Base-by-base conservation (phyloP, 2,329 filamentous ascomycete species). In the Alternaria gansuensis region DNA sequence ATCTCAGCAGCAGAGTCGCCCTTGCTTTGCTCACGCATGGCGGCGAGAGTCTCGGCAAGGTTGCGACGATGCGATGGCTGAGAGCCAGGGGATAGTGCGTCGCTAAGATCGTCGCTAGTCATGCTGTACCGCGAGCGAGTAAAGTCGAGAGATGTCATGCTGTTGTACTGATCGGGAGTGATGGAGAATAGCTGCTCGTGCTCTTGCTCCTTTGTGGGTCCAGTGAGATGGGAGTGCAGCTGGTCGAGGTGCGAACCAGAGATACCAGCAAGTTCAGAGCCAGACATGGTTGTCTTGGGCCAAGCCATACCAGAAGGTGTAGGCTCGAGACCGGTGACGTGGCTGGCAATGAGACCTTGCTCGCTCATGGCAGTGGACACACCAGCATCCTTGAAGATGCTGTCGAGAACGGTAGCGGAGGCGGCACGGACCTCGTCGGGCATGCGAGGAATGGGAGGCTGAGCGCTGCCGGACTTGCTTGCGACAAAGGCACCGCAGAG, bases 401-500 rank as follows among this genome's bases (percentile, higher is more conserved):
- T 92, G 77, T 93, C 87, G 55, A 95, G 86, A 21, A 95, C 85
- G 21, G 88, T 87, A 50, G 90, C 89, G 13, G 91, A 92, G 39
- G 90, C 91, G 64, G 87, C 89, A 59, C 91, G 89, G 56, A 95
- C 87, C 69, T 94, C 90, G 56, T 94, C 90, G 34, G 92, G 90
- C 74, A 94, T 89, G 56, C 86, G 86, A 50, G 91, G 90, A 68
- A 96, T 88, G 67, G 87, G 87, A 37, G 88, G 87, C 43, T 88
- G 86, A 67, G 88, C 88, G 21, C 89, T 83, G 43, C 88, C 87
- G 64, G 88, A 88, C 80, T 93, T 96, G 31, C 94, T 97, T 62
- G 95, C 90, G 69, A 98, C 93, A 75, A 97, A 97, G 52, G 95
- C 95, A 75, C 95, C 95, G 65, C 97, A 93, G 54, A 99, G 90